phyloP scores from a whole-genome alignment of 192 early-diverging fungal genomes.

The Coemansia sp. region DNA sequence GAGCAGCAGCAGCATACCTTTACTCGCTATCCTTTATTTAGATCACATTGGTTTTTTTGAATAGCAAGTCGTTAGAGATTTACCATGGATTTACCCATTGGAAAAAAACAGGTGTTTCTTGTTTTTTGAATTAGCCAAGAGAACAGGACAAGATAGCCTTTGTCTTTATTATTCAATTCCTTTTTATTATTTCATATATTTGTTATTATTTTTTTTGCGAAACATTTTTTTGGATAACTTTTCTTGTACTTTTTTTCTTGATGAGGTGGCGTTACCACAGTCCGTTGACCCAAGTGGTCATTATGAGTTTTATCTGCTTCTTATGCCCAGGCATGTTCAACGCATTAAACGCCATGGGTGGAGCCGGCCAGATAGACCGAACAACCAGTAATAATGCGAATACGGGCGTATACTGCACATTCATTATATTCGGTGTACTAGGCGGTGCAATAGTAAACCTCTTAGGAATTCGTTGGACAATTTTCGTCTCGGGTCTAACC shows the following conservation, averaged over 20 bases:
- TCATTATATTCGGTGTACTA: slow-evolving; percentile 70
- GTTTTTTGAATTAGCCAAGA: not conserved
- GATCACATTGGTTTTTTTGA: too few species aligned
- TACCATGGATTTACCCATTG: not conserved
- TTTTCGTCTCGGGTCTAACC: slow-evolving; percentile 62
- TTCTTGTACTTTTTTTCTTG: not conserved
- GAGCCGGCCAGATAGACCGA: slow-evolving; percentile 56
- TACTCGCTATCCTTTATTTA: too few species aligned
- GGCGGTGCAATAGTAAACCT: slow-evolving; percentile 75
- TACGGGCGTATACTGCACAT: slow-evolving; percentile 70
- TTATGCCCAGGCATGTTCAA: slow-evolving; percentile 77
- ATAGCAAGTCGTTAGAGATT: not conserved
- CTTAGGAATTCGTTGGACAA: slow-evolving; percentile 66
- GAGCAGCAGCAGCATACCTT: too few species aligned
- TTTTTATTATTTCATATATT: not conserved
- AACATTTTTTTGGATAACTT: not conserved
- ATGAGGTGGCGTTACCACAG: slow-evolving; percentile 45
- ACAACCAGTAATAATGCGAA: slow-evolving; percentile 65
- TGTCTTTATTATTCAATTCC: not conserved
- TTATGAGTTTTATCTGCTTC: slow-evolving; percentile 72
- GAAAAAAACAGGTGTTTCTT: not conserved
- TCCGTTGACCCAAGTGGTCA: slow-evolving; percentile 65
- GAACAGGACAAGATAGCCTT: not conserved
- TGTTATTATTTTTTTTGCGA: not conserved
- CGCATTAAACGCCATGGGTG: slow-evolving; percentile 51